phyloP scores from a whole-genome alignment of 2,329 filamentous ascomycete genomes.

The Cladosporium sp. region DNA sequence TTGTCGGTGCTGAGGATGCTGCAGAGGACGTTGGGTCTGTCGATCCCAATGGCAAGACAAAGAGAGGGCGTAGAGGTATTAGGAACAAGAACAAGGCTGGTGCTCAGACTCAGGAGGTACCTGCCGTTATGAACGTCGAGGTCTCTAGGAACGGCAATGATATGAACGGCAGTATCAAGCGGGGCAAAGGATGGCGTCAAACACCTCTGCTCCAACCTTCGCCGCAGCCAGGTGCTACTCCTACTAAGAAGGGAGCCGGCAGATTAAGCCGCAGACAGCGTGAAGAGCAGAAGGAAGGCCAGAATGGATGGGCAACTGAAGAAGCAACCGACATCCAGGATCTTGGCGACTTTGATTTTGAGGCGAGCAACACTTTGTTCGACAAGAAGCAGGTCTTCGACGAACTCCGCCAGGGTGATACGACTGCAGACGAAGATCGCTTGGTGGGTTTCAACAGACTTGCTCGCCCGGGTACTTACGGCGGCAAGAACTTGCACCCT shows the following conservation, averaged over 20 bases:
- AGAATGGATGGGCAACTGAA: slow-evolving; percentile 92
- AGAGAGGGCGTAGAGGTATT: slow-evolving; percentile 42
- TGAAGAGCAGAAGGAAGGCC: slow-evolving; percentile 43
- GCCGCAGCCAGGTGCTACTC: slow-evolving; percentile 39
- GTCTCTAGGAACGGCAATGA: slow-evolving; percentile 35
- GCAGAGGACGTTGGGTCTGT: slow-evolving; percentile 12
- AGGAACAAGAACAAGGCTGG: slow-evolving; percentile 12
- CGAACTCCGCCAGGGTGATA: slow-evolving; percentile 83
- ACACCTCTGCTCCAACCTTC: slow-evolving; percentile 63
- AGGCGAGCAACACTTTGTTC: slow-evolving; percentile 83
- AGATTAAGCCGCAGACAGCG: slow-evolving; percentile 44
- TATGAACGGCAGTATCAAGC: slow-evolving; percentile 35
- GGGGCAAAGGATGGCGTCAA: slow-evolving; percentile 63
- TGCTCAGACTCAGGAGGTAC: slow-evolving; percentile 20
- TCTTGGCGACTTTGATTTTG: slow-evolving; percentile 91
- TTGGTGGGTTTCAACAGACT: slow-evolving; percentile 82
- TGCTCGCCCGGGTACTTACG: slow-evolving; percentile 46
- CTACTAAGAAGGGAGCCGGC: slow-evolving; percentile 24
- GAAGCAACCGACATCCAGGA: slow-evolving; percentile 93
- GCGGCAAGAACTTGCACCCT: slow-evolving; percentile 84
- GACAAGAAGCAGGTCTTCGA: slow-evolving; percentile 90
- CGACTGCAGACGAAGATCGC: slow-evolving; percentile 82
- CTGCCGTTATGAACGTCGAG: slow-evolving; percentile 30
- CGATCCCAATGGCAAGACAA: slow-evolving; percentile 40
- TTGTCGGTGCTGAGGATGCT: slow-evolving; percentile 3